Evolutionary conservation across 306 rosid genomes (phyloP), one percentile per base, ranked within the genome.

Genomic region (Canavalia gladiata): DNA sequence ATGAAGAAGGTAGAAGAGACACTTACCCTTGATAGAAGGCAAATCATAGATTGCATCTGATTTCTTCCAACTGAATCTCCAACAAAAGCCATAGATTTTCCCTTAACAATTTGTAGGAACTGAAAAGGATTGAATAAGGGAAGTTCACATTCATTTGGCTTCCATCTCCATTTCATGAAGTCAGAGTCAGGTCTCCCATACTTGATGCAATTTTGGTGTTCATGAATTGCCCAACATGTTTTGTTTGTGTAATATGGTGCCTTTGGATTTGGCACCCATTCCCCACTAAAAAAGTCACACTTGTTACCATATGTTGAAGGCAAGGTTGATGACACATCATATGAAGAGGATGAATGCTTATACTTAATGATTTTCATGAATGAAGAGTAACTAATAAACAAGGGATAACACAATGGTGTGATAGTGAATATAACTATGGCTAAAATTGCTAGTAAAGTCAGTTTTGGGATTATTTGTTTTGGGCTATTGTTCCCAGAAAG

Each of bases 1-100:
- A 12, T 63, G 47, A 63, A 63, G 47, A 63, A 35, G 52, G 11
- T 13, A 60, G 59, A 33, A 60, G 60, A 66, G 43, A 66, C 78
- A 66, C 78, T 63, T 76, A 89, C 92, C 73, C 82, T 84, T 52
- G 90, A 79, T n/a, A 88, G 80, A 7, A 92, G 90, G 87, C 95
- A 94, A 42, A 94, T 89, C 91, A 90, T 69, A 5, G 93, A 89
- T 72, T 89, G 90, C 95, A 92, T 91, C 77, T 94, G 98, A 75
- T 94, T 94, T 84, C 98, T 89, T 0, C 90, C 92, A 18, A 92
- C 88, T 28, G 98, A 94, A 62, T 94, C 98, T 50, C 97, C 97
- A 70, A 94, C 86, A 84, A 94, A 91, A 74, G 97, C 97, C 90
- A 94, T 66, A 12, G 98, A 85, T 74, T 92, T 91, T 2, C 87